Conservation (phyloP, 139 green algal species). For the Chlorella vulgaris region DNA sequence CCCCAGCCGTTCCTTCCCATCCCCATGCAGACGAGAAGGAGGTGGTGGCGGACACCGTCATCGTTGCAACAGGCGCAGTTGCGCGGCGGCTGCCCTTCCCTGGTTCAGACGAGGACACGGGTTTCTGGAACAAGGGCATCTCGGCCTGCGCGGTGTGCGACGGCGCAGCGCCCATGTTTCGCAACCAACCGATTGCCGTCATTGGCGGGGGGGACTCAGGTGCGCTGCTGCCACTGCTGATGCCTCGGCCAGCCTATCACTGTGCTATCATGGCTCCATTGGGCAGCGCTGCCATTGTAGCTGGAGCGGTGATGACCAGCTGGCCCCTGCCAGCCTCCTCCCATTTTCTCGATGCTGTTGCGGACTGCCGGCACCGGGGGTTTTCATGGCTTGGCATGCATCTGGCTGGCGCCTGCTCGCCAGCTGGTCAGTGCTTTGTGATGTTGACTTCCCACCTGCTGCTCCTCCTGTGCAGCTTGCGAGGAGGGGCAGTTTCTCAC, state of each 20-base stretch:
- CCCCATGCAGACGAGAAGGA: slow-evolving; percentile 40
- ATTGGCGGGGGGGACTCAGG: slow-evolving; percentile 83
- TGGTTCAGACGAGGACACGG: slow-evolving; percentile 71
- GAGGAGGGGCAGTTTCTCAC: slow-evolving; percentile 85
- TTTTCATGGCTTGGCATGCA: too few species aligned
- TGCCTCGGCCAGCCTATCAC: too few species aligned
- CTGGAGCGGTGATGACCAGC: too few species aligned
- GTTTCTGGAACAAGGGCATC: slow-evolving; percentile 96
- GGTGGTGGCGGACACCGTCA: slow-evolving; percentile 84
- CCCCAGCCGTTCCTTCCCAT: too few species aligned
- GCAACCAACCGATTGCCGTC: slow-evolving; percentile 79
- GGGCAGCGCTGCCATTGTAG: too few species aligned
- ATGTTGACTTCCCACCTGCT: too few species aligned
- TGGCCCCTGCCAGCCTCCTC: too few species aligned
- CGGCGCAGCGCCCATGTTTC: slow-evolving; percentile 91
- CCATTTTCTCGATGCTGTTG: too few species aligned
- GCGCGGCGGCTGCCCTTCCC: slow-evolving; percentile 86
- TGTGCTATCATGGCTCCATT: too few species aligned
- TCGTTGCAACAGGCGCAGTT: slow-evolving; percentile 95
- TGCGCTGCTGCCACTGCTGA: neutral
- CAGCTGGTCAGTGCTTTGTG: too few species aligned
- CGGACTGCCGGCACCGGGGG: too few species aligned
- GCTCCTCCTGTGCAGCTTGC: slow-evolving; percentile 72
- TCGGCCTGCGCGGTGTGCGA: slow-evolving; percentile 97
- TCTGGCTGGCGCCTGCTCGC: too few species aligned